Evolutionary conservation across 202 grass and related monocot species (phyloP), one percentile per base, ranked within the genome.

Genomic region (Musa balbisiana): DNA sequence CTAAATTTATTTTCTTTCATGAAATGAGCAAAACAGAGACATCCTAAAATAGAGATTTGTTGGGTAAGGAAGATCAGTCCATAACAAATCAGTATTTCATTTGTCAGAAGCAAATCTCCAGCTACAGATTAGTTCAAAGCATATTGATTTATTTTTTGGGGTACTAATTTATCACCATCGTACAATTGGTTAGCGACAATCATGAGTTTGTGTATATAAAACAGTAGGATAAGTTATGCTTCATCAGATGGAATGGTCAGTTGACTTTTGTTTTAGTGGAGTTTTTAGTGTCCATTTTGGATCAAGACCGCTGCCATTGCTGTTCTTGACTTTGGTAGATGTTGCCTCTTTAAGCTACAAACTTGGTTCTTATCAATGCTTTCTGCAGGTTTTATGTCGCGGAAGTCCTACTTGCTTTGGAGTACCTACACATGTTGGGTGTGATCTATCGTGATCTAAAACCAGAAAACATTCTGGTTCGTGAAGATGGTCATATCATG

Each of bases 401-500:
- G 53, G 95, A 99, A 88, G 87, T 99, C 73, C 89, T 99, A 49
- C 87, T 98, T 73, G 95, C 95, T 53, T 80, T 94, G 74, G 95
- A 98, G 80, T 98, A 98, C 80, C 89, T 98, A 52, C 95, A 98
- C 77, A 94, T 98, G 95, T 62, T 94, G 43, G 95, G 95, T 17
- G 88, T 98, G 49, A 94, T 98, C 80, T 98, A 98, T 66, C 87
- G 95, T 52, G 95, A 98, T 80, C 87, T 98, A 33, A 98, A 98
- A 73, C 94, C 94, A 33, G 94, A 98, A 71, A 98, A 98, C 74
- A 92, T 98, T 67, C 81, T 94, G 53, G 91, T 98, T 73, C 91
- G 94, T 49, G 90, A 91, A 76, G 94, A 98, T 76, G 94, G 94
- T 24, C 94, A 98, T 78, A 98, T 98, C 73, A 98, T 98, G 94